Evolutionary conservation across 495 filamentous ascomycete species (phyloP).

Genomic region (Usnea hakonensis): DNA sequence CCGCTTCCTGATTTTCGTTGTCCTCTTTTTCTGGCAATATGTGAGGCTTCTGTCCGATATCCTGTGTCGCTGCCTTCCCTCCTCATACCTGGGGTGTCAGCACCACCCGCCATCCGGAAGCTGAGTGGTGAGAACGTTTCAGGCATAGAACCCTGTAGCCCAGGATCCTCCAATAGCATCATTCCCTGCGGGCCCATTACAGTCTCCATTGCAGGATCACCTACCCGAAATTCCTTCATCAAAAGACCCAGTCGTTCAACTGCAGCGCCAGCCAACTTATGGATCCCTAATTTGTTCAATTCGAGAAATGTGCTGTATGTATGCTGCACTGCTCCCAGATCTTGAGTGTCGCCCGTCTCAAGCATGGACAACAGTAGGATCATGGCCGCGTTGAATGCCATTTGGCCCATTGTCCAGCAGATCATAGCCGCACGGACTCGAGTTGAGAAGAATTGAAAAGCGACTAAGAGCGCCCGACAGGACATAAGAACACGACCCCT

Average conservation of each 20-base stretch:
- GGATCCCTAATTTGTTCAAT: constrained; percentile 35
- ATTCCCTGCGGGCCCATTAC: constrained; percentile 45
- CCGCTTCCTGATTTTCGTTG: constrained; percentile 10
- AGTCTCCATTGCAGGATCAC: constrained; percentile 27
- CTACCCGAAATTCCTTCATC: constrained; percentile 24
- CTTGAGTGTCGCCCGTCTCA: constrained; percentile 32
- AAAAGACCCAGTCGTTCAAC: constrained; percentile 30
- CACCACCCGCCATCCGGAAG: constrained; percentile 31
- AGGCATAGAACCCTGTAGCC: constrained; percentile 31
- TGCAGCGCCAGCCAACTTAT: constrained; percentile 37
- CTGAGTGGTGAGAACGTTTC: constrained; percentile 32
- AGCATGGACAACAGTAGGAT: constrained; percentile 38
- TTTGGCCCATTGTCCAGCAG: constrained; percentile 42
- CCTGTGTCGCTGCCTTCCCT: constrained; percentile 10
- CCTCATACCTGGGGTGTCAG: constrained; percentile 15
- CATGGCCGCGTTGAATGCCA: constrained; percentile 44
- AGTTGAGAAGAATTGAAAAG: constrained; percentile 39
- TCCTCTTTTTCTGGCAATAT: constrained; percentile 12
- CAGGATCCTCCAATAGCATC: constrained; percentile 40
- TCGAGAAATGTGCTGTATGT: constrained; percentile 36
- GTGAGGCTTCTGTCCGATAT: constrained; percentile 10
- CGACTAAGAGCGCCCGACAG: constrained; percentile 31
- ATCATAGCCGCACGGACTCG: constrained; percentile 36
- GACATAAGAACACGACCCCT: constrained; percentile 36
- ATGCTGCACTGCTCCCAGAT: constrained; percentile 33